Evolutionary conservation across 129 eudicot genomes (phyloP).

Genomic region (Arctium minus): DNA sequence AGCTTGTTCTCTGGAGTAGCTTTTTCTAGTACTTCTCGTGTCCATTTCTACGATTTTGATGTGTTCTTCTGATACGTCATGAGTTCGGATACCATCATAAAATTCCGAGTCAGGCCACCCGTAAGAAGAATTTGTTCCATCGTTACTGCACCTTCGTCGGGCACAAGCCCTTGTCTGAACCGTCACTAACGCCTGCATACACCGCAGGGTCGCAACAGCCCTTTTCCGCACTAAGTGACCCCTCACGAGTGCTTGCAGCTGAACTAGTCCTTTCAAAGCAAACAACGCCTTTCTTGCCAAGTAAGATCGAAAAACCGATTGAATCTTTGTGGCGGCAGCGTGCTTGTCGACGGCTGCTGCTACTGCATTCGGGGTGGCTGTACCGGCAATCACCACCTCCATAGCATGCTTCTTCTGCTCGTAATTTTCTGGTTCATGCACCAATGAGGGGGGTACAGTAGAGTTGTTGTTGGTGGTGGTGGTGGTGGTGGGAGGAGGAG

Average conservation of each 20-base stretch:
- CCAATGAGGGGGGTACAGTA: conserved; percentile 18
- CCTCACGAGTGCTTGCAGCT: conserved; percentile 89
- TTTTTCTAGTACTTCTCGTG: conserved; percentile 54
- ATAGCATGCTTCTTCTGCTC: conserved; percentile 54
- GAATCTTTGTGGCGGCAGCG: conserved; percentile 78
- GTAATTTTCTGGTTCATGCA: conserved; percentile 30
- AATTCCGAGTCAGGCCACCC: conserved; percentile 29
- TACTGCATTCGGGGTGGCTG: conserved; percentile 60
- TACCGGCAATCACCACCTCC: conserved; percentile 53
- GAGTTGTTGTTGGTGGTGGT: conserved; percentile 29
- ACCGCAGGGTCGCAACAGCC: conserved; percentile 73
- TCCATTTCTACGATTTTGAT: conserved; percentile 94
- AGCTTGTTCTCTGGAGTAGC: conserved; percentile 55
- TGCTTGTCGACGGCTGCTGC: conserved; percentile 58
- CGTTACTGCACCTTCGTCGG: conserved; percentile 48
- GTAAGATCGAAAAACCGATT: conserved; percentile 66
- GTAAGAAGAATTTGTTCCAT: neutral
- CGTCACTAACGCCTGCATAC: conserved; percentile 84
- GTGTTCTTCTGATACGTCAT: conserved; percentile 58
- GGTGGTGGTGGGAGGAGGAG: conserved; percentile 30
- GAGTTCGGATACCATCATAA: conserved; percentile 10
- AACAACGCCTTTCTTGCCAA: conserved; percentile 90
- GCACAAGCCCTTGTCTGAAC: conserved; percentile 87
- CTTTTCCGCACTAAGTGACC: conserved; percentile 89
- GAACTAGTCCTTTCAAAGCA: conserved; percentile 89